These are phyloP conservation scores for Nitzschia inconspicua DNA, from an alignment of 108 stramenopile species.

Conservation along the genomic window DNA sequence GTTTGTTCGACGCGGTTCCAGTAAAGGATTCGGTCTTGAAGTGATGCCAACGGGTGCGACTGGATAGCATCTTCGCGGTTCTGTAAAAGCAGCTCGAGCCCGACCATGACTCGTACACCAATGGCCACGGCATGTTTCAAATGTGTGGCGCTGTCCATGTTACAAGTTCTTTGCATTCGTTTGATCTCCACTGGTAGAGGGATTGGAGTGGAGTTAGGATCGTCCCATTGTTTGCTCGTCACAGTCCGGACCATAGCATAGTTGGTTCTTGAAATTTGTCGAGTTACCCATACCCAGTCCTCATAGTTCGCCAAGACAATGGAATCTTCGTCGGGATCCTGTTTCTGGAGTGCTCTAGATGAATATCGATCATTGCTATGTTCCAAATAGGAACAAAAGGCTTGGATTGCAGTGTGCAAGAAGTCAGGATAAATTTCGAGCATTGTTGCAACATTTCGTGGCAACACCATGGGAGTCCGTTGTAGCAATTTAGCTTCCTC, in stretches of 20 bases:
- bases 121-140: conserved; percentile 53
- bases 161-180: conserved; percentile 36
- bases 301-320: conserved; percentile 7
- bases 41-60: not conserved
- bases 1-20: conserved; percentile 52
- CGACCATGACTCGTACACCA: conserved; percentile 56
- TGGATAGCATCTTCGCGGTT: not conserved
- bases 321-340: not conserved
- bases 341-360: not conserved
- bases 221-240: conserved; percentile 10
- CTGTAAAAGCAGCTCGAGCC: conserved; percentile 49
- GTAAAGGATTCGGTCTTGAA: conserved; percentile 43
- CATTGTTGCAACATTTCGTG: conserved; percentile 20
- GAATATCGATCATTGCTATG: not conserved
- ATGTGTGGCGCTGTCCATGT: conserved; percentile 34
- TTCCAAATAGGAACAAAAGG: conserved; percentile 28
- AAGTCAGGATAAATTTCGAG: conserved; percentile 39
- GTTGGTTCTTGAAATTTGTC: conserved; percentile 45
- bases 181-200: conserved; percentile 25
- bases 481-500: conserved; percentile 17
- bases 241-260: conserved; percentile 52
- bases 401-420: conserved; percentile 18
- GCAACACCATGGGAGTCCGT: conserved; percentile 32
- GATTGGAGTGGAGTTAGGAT: conserved; percentile 18
- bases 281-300: conserved; percentile 48